A percentile compares a stretch with the other conserved stretches of the same genome.
Conservation (phyloP, 2,329 filamentous ascomycete genomes). For the Cladosporium colombiae region DNA sequence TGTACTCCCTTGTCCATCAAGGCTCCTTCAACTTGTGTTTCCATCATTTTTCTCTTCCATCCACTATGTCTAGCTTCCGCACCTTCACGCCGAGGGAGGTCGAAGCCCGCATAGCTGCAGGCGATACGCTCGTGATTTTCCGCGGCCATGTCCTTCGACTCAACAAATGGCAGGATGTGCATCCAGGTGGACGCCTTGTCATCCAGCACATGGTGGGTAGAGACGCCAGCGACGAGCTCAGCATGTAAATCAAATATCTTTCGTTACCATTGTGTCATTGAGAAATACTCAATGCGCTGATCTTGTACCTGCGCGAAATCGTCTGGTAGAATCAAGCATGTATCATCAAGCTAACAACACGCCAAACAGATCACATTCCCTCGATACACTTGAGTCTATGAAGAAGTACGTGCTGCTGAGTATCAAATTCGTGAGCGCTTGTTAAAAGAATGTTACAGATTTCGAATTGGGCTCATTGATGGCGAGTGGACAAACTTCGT, state of each 20-base stretch:
- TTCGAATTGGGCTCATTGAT: conserved; percentile 59
- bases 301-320: background rate
- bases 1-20: conserved; percentile 43
- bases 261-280: conserved; percentile 49
- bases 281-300: conserved; percentile 49
- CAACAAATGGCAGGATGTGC: conserved; percentile 60
- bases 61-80: conserved; percentile 25
- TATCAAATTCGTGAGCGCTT: background rate
- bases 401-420: background rate
- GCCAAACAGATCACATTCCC: background rate
- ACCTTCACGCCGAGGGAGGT: conserved; percentile 36
- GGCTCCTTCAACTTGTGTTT: conserved; percentile 42
- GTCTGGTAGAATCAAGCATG: background rate
- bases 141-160: conserved; percentile 57
- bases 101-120: conserved; percentile 56
- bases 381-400: background rate
- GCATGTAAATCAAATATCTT: conserved; percentile 32
- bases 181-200: conserved; percentile 62
- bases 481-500: conserved; percentile 60
- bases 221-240: conserved; percentile 62
- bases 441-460: conserved; percentile 45
- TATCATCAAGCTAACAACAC: background rate
- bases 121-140: conserved; percentile 58
- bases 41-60: conserved; percentile 25
- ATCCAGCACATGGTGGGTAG: conserved; percentile 65